These are phyloP conservation scores for Phaeosphaeria sp. DNA, from an alignment of 2,329 filamentous ascomycete genomes.

Conservation along the genomic window DNA sequence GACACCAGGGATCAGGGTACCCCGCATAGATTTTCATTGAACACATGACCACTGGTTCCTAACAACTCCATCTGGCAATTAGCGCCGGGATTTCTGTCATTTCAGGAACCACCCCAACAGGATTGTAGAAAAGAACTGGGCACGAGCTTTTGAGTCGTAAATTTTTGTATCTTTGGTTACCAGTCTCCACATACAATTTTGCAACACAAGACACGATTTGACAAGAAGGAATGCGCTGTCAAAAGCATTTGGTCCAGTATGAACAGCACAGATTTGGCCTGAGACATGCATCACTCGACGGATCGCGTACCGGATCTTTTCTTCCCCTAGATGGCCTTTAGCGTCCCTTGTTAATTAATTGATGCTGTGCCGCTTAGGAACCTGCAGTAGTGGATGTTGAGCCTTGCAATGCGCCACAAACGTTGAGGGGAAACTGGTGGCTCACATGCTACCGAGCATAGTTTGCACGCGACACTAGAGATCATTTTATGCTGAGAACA, in stretches of 20 bases:
- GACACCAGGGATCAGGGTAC: neutral
- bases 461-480: neutral
- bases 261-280: constrained; percentile 9
- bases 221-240: neutral
- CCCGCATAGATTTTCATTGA: constrained; percentile 1
- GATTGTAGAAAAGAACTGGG: neutral
- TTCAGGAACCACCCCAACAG: constrained; percentile 10
- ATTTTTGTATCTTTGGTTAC: neutral
- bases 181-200: neutral
- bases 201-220: neutral
- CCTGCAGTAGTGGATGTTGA: constrained; percentile 7
- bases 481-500: neutral
- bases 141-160: neutral
- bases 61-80: constrained; percentile 11
- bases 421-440: neutral
- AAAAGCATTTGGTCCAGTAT: neutral
- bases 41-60: neutral
- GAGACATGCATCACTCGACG: neutral
- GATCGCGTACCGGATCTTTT: neutral
- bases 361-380: neutral
- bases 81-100: constrained; percentile 18
- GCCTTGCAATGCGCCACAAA: neutral
- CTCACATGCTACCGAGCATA: neutral
- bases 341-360: neutral
- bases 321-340: too few relatives aligned